These are phyloP conservation scores for Solanum clarkiae DNA, from an alignment of 257 asterid genomes.

Conservation along the genomic window DNA sequence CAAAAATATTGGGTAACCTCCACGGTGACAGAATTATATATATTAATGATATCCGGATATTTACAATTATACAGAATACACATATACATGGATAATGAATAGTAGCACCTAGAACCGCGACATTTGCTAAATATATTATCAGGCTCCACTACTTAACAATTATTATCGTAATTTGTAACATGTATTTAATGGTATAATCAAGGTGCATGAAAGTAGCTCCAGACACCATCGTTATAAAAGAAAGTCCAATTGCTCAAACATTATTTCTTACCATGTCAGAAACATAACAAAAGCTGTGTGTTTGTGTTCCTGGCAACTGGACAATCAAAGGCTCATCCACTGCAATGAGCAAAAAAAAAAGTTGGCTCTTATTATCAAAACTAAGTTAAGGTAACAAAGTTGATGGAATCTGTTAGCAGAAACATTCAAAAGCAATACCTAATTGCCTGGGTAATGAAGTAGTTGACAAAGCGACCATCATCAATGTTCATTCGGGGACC, in stretches of 20 bases:
- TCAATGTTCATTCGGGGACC: conserved; percentile 97
- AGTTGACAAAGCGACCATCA: conserved; percentile 87
- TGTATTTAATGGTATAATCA: background rate
- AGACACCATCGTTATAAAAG: background rate
- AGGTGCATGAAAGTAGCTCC: background rate
- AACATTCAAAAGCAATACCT: conserved; percentile 31
- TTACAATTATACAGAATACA: too few relatives aligned
- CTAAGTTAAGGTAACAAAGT: background rate
- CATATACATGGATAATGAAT: too few relatives aligned
- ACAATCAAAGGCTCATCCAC: conserved; percentile 74
- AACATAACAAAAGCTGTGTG: conserved; percentile 47
- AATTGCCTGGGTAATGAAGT: conserved; percentile 84
- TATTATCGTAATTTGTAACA: background rate
- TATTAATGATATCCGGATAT: too few relatives aligned
- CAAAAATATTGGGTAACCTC: too few relatives aligned
- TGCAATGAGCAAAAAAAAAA: conserved; percentile 11
- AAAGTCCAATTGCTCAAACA: background rate
- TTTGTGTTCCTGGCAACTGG: conserved; percentile 90
- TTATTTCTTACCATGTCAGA: conserved; percentile 31
- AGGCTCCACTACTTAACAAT: too few relatives aligned
- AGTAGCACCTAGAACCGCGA: too few relatives aligned
- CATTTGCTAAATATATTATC: too few relatives aligned
- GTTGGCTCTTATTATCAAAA: background rate
- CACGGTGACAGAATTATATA: too few relatives aligned
- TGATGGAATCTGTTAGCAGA: background rate